phyloP scores from a whole-genome alignment of 768 basidiomycete genomes.

The Podaxis carcinomalis region DNA sequence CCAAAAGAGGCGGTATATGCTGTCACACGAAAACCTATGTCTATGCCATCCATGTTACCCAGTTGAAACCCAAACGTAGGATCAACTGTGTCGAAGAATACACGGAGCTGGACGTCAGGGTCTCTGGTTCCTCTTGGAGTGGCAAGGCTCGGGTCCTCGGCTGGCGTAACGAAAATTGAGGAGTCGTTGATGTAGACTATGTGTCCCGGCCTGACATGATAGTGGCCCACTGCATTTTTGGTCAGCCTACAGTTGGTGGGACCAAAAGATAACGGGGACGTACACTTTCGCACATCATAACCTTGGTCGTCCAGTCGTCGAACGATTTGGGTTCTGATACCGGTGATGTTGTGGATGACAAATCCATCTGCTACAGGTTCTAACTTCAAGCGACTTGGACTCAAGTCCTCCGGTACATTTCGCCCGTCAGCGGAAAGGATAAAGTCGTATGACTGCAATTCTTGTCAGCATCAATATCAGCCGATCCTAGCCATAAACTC shows the following conservation, averaged over 20 bases:
- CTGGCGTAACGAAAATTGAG: conserved; percentile 32
- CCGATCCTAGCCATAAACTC: conserved; percentile 21
- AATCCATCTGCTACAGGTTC: conserved; percentile 62
- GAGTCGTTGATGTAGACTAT: conserved; percentile 77
- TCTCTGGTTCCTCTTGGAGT: conserved; percentile 26
- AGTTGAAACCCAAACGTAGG: conserved; percentile 37
- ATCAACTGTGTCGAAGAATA: conserved; percentile 52
- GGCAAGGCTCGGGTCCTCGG: conserved; percentile 20
- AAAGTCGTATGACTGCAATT: conserved; percentile 72
- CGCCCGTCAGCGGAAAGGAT: conserved; percentile 62
- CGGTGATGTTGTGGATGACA: conserved; percentile 71
- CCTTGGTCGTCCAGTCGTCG: conserved; percentile 79
- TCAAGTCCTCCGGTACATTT: conserved; percentile 58
- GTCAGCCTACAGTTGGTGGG: conserved; percentile 6
- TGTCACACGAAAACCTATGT: conserved; percentile 44
- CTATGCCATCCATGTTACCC: conserved; percentile 28
- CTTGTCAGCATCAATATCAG: not conserved
- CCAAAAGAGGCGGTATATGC: conserved; percentile 73
- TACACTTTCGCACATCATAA: conserved; percentile 82
- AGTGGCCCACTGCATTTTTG: conserved; percentile 63
- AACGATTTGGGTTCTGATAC: conserved; percentile 74
- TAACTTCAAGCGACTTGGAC: conserved; percentile 66
- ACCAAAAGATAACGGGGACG: conserved; percentile 20
- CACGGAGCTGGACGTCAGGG: conserved; percentile 52
- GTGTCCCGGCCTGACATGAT: conserved; percentile 76